Conservation (phyloP, 805 yeast species). For the Trichomonascus vanleenenianus region DNA sequence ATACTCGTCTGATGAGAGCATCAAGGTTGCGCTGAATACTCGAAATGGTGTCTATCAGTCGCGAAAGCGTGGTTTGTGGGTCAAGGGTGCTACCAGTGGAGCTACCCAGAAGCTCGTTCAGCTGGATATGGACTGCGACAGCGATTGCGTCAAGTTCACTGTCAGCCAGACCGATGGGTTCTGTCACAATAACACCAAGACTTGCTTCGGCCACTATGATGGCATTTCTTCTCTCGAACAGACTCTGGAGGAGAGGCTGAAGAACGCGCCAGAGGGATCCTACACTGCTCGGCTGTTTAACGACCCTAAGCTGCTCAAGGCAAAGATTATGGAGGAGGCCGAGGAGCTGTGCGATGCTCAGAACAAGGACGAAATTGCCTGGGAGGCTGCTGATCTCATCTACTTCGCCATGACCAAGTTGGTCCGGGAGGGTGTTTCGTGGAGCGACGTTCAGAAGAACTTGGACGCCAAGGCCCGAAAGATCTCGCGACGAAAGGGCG, state of each 20-base stretch:
- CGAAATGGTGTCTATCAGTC: slow-evolving; percentile 90
- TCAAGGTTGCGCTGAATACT: slow-evolving; percentile 71
- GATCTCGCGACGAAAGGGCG: slow-evolving; percentile 90
- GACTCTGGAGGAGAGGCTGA: slow-evolving; percentile 54
- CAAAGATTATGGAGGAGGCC: slow-evolving; percentile 90
- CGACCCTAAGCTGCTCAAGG: slow-evolving; percentile 66
- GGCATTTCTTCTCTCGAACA: slow-evolving; percentile 67
- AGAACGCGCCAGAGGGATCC: slow-evolving; percentile 82
- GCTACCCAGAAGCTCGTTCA: slow-evolving; percentile 73
- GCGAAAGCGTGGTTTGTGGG: slow-evolving; percentile 86
- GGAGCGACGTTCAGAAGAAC: slow-evolving; percentile 76
- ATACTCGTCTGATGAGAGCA: slow-evolving; percentile 78
- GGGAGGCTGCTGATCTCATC: slow-evolving; percentile 95
- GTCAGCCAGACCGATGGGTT: slow-evolving; percentile 83
- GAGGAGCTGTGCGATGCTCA: slow-evolving; percentile 89
- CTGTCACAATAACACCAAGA: slow-evolving; percentile 75
- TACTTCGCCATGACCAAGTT: slow-evolving; percentile 60
- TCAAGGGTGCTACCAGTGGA: slow-evolving; percentile 94
- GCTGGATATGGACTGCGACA: slow-evolving; percentile 80
- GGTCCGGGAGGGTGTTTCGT: slow-evolving; percentile 65
- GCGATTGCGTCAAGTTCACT: slow-evolving; percentile 79
- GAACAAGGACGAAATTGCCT: slow-evolving; percentile 61
- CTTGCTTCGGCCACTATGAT: slow-evolving; percentile 69
- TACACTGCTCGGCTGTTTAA: slow-evolving; percentile 83
- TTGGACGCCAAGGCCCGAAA: slow-evolving; percentile 76